Percentiles rank a stretch among this genome's conserved stretches.
Evolutionary conservation across 345 rosid species (phyloP).

Genomic region (Isatis tinctoria): DNA sequence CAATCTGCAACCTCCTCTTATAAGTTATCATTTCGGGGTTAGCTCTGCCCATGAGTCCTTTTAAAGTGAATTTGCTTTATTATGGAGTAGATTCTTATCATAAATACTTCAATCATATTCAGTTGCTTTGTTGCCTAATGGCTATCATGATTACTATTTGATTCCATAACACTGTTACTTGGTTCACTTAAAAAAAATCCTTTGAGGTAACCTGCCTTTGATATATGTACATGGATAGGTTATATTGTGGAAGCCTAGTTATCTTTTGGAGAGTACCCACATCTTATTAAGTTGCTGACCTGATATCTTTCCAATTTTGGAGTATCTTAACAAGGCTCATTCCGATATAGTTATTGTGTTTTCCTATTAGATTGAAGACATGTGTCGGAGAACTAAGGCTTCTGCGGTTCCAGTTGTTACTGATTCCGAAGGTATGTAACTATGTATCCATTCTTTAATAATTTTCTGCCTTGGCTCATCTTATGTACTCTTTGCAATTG

Average conservation of each 20-base stretch:
- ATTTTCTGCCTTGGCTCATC: background rate
- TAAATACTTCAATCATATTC: background rate
- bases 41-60: background rate
- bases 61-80: slow-evolving; percentile 2
- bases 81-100: background rate
- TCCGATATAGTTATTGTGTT: background rate
- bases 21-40: background rate
- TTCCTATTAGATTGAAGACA: slow-evolving; percentile 66
- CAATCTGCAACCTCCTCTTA: background rate
- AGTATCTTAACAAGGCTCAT: background rate
- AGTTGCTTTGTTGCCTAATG: background rate
- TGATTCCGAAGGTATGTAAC: slow-evolving; percentile 76
- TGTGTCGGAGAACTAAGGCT: slow-evolving; percentile 70
- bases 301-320: background rate
- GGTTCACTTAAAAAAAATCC: background rate
- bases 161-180: background rate
- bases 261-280: background rate
- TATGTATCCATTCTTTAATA: slow-evolving; percentile 22
- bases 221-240: background rate
- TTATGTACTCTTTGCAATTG: background rate
- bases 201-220: background rate
- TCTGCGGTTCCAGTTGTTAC: slow-evolving; percentile 88
- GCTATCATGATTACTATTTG: background rate
- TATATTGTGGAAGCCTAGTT: background rate
- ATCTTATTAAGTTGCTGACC: background rate